Evolutionary conservation across 257 asterid genomes (phyloP), one percentile per base, ranked within the genome.

Genomic region (Verbena officinalis): DNA sequence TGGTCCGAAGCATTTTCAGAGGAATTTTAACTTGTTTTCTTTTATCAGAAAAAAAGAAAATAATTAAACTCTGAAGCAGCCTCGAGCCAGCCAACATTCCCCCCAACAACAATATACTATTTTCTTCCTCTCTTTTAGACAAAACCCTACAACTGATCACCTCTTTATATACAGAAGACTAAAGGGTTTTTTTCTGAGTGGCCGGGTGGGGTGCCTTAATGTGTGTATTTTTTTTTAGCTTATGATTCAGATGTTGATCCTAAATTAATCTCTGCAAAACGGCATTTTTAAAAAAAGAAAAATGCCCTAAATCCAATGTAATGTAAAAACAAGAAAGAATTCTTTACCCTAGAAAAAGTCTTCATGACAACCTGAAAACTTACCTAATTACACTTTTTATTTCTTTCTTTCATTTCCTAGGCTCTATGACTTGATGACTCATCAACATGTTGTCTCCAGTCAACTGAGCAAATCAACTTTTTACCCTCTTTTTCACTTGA

Each of bases 51-150:
- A 64, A 19, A 33, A 33, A 14, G 23, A 7, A 64, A 23, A 24
- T 24, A 14, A 2, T 36, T 2, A 36, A 56, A 55, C 78, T 69
- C 72, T 55, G 76, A 75, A 82, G 55, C 66, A 70, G 75, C 80
- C 67, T 84, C 91, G 87, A 82, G 80, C 91, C 95, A 86, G 89
- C 86, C 95, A 72, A 81, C 90, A 83, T 81, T 83, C 95, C 87
- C 86, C 92, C 42, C 92, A 84, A 83, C 77, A 57, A 58, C 55
- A 5, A 1, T 36, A 4, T 36, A 4, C 1, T 36, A 1, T 4
- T 36, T 36, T 30, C 7, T 60, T 21, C 58, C 20, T 54, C 22
- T 52, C 3, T 34, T 9, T 22, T 1, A 7, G 13, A 31, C 10
- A 71, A 27, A 73, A 71, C 73, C 78, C 78, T 73, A 50, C 74